Evolutionary conservation across 2,329 filamentous ascomycete species (phyloP), one percentile per base, ranked within the genome.

Genomic region (Aspergillus carbonarius): DNA sequence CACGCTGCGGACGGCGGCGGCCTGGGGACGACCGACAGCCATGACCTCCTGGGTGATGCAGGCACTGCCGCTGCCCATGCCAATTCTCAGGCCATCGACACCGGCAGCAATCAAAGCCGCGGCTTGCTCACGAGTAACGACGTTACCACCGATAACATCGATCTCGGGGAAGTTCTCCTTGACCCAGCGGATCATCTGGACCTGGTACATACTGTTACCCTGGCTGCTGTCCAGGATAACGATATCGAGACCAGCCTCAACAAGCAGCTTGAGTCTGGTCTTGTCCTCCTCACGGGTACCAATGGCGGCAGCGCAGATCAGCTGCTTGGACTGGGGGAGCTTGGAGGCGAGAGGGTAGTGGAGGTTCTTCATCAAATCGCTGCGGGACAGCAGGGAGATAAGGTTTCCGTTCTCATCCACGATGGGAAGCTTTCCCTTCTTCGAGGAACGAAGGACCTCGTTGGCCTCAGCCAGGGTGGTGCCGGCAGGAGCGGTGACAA

Each of bases 1-100:
- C 69, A 99, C 95, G 68, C 88, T 91, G 82, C 90, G 92, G 60
- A 99, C 93, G 44, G 95, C 88, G 27, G 93, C 91, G 42, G 96
- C 95, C 80, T 99, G 95, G 58, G 95, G 95, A 70, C 95, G 90
- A 60, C 96, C 95, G 51, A 99, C 93, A 68, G 95, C 95, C 95
- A 99, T 99, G 74, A 99, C 96, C 81, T 99, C 95, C 80, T 99
- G 95, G 57, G 95, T 99, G 70, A 99, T 99, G 79, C 95, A 99
- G 73, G 95, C 95, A 73, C 91, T 96, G 73, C 95, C 95, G 74
- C 92, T 96, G 68, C 95, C 95, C 95, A 99, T 99, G 75, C 95
- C 95, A 73, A 99, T 99, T 75, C 95, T 91, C 68, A 99, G 86
- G 76, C 95, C 96, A 75, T 99, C 95, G 59, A 91, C 93, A 74